A percentile compares a stretch with the other conserved stretches of the same genome.
phyloP scores from a whole-genome alignment of 129 eudicot species.

The Lonicera japonica region DNA sequence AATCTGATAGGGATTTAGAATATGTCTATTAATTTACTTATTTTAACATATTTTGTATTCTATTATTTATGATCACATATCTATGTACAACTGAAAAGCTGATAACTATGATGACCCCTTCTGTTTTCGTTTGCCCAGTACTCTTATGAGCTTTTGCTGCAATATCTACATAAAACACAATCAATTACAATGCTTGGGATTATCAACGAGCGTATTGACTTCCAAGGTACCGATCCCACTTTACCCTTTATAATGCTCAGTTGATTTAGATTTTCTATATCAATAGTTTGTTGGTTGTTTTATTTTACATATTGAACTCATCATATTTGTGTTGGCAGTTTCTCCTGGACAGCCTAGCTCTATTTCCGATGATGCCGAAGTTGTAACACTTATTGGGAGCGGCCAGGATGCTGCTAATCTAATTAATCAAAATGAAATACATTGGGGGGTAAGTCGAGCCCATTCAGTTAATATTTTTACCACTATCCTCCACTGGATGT shows the following conservation, averaged over 20 bases:
- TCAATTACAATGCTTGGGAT: constrained; percentile 90
- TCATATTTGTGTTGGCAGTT: constrained; percentile 37
- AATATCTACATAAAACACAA: constrained; percentile 90
- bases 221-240: constrained; percentile 47
- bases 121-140: constrained; percentile 39
- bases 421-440: constrained; percentile 93
- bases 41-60: no score
- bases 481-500: no score
- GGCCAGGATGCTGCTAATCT: constrained; percentile 86
- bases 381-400: constrained; percentile 75
- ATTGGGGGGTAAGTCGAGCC: constrained; percentile 85
- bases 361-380: constrained; percentile 88
- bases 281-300: not conserved
- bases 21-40: no score
- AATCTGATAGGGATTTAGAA: not conserved
- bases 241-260: not conserved
- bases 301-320: constrained; percentile 5
- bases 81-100: not conserved
- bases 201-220: constrained; percentile 82
- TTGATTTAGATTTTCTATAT: not conserved
- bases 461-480: constrained; percentile 7
- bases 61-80: no score
- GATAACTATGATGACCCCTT: not conserved
- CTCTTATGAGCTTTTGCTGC: constrained; percentile 82
- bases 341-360: constrained; percentile 93